These are phyloP conservation scores for Hyaloscypha hepaticicola DNA, from an alignment of 495 filamentous ascomycete genomes.

Conservation along the genomic window DNA sequence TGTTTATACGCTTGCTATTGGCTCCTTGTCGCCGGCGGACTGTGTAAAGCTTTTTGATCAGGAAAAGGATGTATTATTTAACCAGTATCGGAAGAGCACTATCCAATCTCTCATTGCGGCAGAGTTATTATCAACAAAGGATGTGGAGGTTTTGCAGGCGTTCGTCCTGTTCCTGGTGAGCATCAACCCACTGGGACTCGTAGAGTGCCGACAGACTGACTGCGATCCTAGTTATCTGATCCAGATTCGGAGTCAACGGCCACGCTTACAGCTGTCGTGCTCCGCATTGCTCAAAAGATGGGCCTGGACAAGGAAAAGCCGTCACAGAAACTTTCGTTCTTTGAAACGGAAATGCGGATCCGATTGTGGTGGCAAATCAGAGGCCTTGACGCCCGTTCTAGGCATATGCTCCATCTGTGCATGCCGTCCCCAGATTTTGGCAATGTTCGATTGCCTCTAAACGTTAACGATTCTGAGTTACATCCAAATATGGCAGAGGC, in stretches of 20 bases:
- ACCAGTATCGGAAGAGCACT: slow-evolving; percentile 40
- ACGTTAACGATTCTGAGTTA: slow-evolving; percentile 78
- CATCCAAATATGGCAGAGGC: slow-evolving; percentile 4
- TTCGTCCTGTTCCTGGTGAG: slow-evolving; percentile 51
- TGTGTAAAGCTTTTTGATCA: slow-evolving; percentile 42
- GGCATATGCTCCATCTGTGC: not conserved
- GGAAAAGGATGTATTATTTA: slow-evolving; percentile 38
- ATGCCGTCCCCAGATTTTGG: slow-evolving; percentile 55
- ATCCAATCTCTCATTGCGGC: slow-evolving; percentile 44
- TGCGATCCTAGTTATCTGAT: not conserved
- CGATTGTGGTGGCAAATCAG: slow-evolving; percentile 84
- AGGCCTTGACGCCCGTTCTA: slow-evolving; percentile 67
- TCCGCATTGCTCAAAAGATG: slow-evolving; percentile 74
- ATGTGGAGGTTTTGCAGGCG: slow-evolving; percentile 45
- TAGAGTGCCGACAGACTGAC: not conserved
- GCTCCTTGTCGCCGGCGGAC: slow-evolving; percentile 33
- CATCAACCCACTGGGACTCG: not conserved
- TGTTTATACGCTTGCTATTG: slow-evolving; percentile 47
- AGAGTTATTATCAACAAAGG: slow-evolving; percentile 37
- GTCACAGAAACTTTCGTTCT: slow-evolving; percentile 63
- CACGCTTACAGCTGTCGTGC: slow-evolving; percentile 63
- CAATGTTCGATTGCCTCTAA: slow-evolving; percentile 68
- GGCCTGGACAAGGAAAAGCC: slow-evolving; percentile 74
- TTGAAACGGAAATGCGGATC: slow-evolving; percentile 80
- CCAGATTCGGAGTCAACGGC: slow-evolving; percentile 36